Base-by-base conservation (phyloP, 2,329 filamentous ascomycete genomes). In the Paraconiothyrium brasiliense region DNA sequence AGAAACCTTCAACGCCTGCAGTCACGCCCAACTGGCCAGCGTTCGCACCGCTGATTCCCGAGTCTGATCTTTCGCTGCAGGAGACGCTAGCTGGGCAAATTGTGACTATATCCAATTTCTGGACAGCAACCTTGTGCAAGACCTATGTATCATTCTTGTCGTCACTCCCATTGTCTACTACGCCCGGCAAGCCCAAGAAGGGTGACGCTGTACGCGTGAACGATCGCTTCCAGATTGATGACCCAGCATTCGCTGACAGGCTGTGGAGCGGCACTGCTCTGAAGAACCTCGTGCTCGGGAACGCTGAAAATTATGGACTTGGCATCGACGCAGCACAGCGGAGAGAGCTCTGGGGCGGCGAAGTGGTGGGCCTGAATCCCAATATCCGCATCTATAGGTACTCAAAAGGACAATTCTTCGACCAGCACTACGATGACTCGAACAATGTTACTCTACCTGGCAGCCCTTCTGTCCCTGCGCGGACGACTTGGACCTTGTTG, bases 381-480 rank as follows among this genome's bases (percentile, higher is more conserved):
- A 96, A 96, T 67, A 96, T 97, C 58, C 86, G 94, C 37, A 87
- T 97, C 34, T 97, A 97, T 80, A 87, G 94, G 24, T 97, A 97
- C 78, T 87, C 85, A 0, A 87, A 90, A 67, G 92, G 92, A 0
- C 93, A 97, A 75, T 97, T 94, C 76, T 97, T 97, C 76, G 93
- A 93, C 73, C 90, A 92, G 71, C 94, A 97, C 77, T 97, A 97
- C 72, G 94, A 98, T 78, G 94, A 97, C 72, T 92, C 88, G 55
- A 97, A 97, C 75, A 84, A 86, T 58, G 79, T 97, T 30, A 84
- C 81, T 0, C 81, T 95, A 3, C 71, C 78, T 39, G 74, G 73
- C 7, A 49, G 66, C 1, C 75, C 76, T 39, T 62, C 80, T 9
- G 70, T 81, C 11, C 81, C 82, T 24, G 89, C 86, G 22, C 89